These are phyloP conservation scores for Alternaria sp. DNA, from an alignment of 2,329 filamentous ascomycete genomes.

Conservation along the genomic window DNA sequence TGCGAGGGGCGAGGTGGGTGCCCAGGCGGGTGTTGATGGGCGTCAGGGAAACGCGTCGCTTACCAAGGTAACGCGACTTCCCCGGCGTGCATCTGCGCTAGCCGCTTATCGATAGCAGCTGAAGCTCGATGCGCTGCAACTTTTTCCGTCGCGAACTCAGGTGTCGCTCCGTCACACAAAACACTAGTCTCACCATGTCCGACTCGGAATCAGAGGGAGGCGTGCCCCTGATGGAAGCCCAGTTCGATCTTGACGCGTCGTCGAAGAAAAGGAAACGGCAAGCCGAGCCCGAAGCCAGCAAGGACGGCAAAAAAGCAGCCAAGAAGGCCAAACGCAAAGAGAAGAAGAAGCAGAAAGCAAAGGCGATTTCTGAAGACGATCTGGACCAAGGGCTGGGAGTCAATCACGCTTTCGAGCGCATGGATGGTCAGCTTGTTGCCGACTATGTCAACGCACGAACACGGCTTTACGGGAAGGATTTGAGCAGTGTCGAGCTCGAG, in stretches of 20 bases:
- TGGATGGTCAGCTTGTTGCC: slow-evolving; percentile 83
- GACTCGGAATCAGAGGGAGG: slow-evolving; percentile 53
- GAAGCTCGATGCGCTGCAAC: slow-evolving; percentile 25
- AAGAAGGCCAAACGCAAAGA: slow-evolving; percentile 53
- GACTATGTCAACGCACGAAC: slow-evolving; percentile 85
- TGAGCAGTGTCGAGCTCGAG: slow-evolving; percentile 83
- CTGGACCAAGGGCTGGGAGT: slow-evolving; percentile 61
- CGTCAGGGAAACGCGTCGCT: slow-evolving; percentile 28
- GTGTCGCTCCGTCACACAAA: slow-evolving; percentile 25
- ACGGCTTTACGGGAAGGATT: slow-evolving; percentile 76
- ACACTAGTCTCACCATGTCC: slow-evolving; percentile 49
- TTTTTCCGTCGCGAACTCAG: slow-evolving; percentile 27
- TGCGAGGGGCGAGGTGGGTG: slow-evolving; percentile 15
- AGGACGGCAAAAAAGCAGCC: slow-evolving; percentile 44
- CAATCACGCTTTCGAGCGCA: slow-evolving; percentile 79
- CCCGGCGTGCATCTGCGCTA: slow-evolving; percentile 5
- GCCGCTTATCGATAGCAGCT: slow-evolving; percentile 39
- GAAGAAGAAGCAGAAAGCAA: slow-evolving; percentile 64
- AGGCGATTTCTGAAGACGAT: slow-evolving; percentile 69
- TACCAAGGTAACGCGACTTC: slow-evolving; percentile 20
- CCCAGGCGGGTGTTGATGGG: slow-evolving; percentile 34
- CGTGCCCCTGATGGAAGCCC: slow-evolving; percentile 53
- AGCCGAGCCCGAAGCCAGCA: slow-evolving; percentile 36
- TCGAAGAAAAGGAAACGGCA: slow-evolving; percentile 54
- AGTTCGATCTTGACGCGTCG: slow-evolving; percentile 43